phyloP scores from a whole-genome alignment of 2,329 filamentous ascomycete genomes.

The Apiospora pterosperma region DNA sequence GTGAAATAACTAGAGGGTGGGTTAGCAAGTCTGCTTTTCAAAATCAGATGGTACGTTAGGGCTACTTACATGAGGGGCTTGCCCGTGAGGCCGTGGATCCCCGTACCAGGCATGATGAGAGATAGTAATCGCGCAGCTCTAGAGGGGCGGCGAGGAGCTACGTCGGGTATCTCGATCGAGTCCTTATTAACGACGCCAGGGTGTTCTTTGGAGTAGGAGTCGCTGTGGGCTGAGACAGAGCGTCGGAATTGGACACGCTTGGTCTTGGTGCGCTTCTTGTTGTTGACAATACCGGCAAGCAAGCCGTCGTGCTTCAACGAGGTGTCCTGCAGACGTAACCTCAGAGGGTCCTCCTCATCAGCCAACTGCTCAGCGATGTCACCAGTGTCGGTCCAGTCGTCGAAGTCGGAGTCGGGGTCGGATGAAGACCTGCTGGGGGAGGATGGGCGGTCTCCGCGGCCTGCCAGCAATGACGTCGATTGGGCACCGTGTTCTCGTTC shows the following conservation, averaged over 20 bases:
- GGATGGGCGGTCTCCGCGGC: constrained; percentile 39
- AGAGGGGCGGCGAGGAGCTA: constrained; percentile 59
- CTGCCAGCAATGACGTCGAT: constrained; percentile 43
- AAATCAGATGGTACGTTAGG: background rate
- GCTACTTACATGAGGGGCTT: constrained; percentile 78
- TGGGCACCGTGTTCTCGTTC: constrained; percentile 31
- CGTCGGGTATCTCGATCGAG: constrained; percentile 77
- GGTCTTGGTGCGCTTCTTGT: constrained; percentile 40
- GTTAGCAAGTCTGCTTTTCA: constrained; percentile 11
- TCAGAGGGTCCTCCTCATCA: constrained; percentile 78
- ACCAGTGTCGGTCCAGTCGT: constrained; percentile 88
- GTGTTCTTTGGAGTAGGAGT: constrained; percentile 30
- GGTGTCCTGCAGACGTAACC: constrained; percentile 63
- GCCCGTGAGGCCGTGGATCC: constrained; percentile 87
- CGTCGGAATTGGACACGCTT: constrained; percentile 70
- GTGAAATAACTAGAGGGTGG: constrained; percentile 74
- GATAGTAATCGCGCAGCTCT: constrained; percentile 69
- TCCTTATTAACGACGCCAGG: constrained; percentile 59
- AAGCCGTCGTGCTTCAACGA: constrained; percentile 61
- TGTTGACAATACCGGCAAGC: constrained; percentile 44
- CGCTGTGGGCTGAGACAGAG: constrained; percentile 38
- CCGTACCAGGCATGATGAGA: constrained; percentile 80
- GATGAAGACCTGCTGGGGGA: constrained; percentile 42
- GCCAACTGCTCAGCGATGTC: constrained; percentile 90
- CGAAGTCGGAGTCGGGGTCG: constrained; percentile 61